These are phyloP conservation scores for Verruconis gallopava DNA, from an alignment of 2,329 filamentous ascomycete species.

Conservation along the genomic window DNA sequence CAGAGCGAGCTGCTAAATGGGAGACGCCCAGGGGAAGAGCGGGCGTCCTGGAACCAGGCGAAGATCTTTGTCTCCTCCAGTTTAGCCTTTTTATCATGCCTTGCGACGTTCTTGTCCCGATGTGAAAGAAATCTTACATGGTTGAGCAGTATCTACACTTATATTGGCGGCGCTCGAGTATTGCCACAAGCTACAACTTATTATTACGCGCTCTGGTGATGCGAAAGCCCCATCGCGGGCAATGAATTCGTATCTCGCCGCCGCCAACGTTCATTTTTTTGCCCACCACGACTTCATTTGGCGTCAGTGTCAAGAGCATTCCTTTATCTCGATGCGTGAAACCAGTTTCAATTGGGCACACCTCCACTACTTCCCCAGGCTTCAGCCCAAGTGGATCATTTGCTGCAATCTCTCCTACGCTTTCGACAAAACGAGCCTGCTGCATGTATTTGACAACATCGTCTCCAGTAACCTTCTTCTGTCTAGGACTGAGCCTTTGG, in stretches of 20 bases:
- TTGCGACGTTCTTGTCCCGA: too few relatives aligned
- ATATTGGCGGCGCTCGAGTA: too few relatives aligned
- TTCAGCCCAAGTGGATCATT: constrained; percentile 41
- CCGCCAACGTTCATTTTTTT: constrained; percentile 28
- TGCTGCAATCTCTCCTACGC: constrained; percentile 31
- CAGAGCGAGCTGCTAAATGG: too few relatives aligned
- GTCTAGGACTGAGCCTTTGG: constrained; percentile 26
- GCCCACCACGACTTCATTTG: constrained; percentile 46
- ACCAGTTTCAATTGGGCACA: constrained; percentile 53
- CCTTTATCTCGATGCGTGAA: constrained; percentile 46
- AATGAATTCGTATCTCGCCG: constrained; percentile 42
- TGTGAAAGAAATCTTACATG: too few relatives aligned
- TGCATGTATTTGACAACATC: constrained; percentile 40
- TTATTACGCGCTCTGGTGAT: constrained; percentile 20
- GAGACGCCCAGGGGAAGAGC: too few relatives aligned
- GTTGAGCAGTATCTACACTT: too few relatives aligned
- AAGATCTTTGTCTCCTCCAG: too few relatives aligned
- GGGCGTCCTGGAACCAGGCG: too few relatives aligned
- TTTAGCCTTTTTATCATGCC: too few relatives aligned
- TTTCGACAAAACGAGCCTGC: constrained; percentile 34
- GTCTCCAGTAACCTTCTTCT: constrained; percentile 36
- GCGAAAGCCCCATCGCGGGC: constrained; percentile 47
- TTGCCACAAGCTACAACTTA: constrained; percentile 20
- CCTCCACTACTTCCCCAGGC: constrained; percentile 40
- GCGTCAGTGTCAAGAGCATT: constrained; percentile 38